Percentiles rank a stretch among this genome's conserved stretches.
Conservation (phyloP, 257 asterid species). For the Echites panduratus region DNA sequence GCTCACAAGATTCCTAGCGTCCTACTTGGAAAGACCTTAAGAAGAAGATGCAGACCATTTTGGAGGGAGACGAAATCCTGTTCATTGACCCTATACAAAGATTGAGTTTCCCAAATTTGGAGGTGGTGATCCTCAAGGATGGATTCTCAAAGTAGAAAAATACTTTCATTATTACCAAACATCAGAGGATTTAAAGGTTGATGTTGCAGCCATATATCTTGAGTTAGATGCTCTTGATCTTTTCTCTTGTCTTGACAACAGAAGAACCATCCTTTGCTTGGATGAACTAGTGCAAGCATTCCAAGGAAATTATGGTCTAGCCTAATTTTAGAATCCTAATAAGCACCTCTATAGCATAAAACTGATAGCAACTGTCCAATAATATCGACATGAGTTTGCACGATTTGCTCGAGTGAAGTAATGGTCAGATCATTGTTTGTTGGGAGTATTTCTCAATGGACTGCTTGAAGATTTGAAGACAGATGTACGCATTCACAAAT, state of each 20-base stretch:
- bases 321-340: constrained; percentile 2
- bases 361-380: neutral
- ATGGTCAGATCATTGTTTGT: too few species aligned
- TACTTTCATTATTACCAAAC: constrained; percentile 4
- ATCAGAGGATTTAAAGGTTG: neutral
- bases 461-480: too few species aligned
- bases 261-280: neutral
- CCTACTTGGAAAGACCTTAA: too few species aligned
- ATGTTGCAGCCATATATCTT: constrained; percentile 5
- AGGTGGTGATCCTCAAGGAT: neutral
- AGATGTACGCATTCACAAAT: too few species aligned
- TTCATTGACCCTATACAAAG: neutral
- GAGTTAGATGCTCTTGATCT: constrained; percentile 3
- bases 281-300: neutral
- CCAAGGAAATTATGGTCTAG: neutral
- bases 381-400: too few species aligned
- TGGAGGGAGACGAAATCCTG: too few species aligned
- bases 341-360: neutral
- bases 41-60: too few species aligned
- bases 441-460: too few species aligned
- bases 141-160: neutral
- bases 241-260: neutral
- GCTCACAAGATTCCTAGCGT: too few species aligned
- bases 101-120: too few species aligned
- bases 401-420: too few species aligned